These are phyloP conservation scores for Pseudocercospora vitis DNA, from an alignment of 2,329 filamentous ascomycete genomes.

Conservation along the genomic window DNA sequence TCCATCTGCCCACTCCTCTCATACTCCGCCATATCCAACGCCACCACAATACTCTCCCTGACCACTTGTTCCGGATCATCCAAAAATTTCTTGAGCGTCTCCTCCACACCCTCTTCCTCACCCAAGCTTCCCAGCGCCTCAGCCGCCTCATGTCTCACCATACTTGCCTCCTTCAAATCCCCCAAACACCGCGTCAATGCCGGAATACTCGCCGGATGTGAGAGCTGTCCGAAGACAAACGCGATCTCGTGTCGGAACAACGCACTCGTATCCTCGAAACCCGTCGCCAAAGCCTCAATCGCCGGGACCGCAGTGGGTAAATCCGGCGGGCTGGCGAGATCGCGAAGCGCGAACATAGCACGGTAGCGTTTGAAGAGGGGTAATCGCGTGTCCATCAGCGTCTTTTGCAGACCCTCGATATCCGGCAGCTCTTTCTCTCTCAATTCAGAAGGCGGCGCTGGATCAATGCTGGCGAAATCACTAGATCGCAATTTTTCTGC, in stretches of 20 bases:
- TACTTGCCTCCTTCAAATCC: conserved; percentile 79
- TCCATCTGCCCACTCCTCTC: conserved; percentile 86
- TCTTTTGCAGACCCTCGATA: conserved; percentile 72
- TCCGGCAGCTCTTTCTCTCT: conserved; percentile 54
- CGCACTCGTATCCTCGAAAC: conserved; percentile 80
- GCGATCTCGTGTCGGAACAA: conserved; percentile 97
- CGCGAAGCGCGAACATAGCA: conserved; percentile 95
- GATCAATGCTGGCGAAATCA: conserved; percentile 93
- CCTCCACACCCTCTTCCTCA: conserved; percentile 89
- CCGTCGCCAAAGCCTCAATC: conserved; percentile 78
- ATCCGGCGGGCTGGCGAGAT: conserved; percentile 89
- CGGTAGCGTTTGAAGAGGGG: conserved; percentile 92
- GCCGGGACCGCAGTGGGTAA: conserved; percentile 87
- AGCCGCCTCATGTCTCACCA: conserved; percentile 97
- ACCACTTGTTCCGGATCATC: conserved; percentile 92
- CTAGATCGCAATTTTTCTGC: conserved; percentile 70
- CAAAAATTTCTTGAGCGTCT: conserved; percentile 76
- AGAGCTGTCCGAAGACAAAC: conserved; percentile 95
- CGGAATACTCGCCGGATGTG: conserved; percentile 94
- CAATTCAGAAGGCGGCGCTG: conserved; percentile 85
- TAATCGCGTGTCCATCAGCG: conserved; percentile 72
- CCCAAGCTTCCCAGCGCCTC: conserved; percentile 93
- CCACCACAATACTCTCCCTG: conserved; percentile 89
- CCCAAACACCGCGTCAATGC: conserved; percentile 77
- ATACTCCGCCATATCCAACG: conserved; percentile 96